Conservation (phyloP, 78 protist genomes). For the Dictyostelium purpureum region DNA sequence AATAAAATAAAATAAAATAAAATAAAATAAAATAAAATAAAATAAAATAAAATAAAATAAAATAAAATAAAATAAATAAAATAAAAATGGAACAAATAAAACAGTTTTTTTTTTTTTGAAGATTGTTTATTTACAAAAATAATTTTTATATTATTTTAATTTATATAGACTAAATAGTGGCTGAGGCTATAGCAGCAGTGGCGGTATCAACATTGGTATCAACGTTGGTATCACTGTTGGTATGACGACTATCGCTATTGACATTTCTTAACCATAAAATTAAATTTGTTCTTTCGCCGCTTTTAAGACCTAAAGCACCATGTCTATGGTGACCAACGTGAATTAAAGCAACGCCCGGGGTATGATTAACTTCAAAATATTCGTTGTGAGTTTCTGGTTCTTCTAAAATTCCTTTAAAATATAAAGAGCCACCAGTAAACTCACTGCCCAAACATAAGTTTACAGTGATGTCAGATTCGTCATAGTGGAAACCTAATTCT, state of each 20-base stretch:
- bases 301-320: constrained; percentile 78
- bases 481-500: constrained; percentile 85
- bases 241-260: background rate
- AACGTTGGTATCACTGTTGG: too few relatives aligned
- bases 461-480: constrained; percentile 85
- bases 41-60: too few relatives aligned
- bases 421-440: constrained; percentile 83
- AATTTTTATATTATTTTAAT: too few relatives aligned
- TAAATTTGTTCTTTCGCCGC: constrained; percentile 84
- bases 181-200: too few relatives aligned
- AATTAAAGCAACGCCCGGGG: constrained; percentile 59
- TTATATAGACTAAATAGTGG: too few relatives aligned
- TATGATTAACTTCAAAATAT: constrained; percentile 19
- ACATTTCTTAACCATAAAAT: constrained; percentile 81
- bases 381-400: constrained; percentile 61
- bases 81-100: too few relatives aligned
- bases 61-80: too few relatives aligned
- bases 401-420: constrained; percentile 72
- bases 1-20: too few relatives aligned
- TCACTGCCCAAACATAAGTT: constrained; percentile 83
- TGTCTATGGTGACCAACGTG: constrained; percentile 88
- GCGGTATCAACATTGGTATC: too few relatives aligned
- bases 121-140: too few relatives aligned
- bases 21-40: too few relatives aligned
- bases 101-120: too few relatives aligned